These are phyloP conservation scores for Pachyrhizus erosus DNA, from an alignment of 306 rosid genomes.

Conservation along the genomic window DNA sequence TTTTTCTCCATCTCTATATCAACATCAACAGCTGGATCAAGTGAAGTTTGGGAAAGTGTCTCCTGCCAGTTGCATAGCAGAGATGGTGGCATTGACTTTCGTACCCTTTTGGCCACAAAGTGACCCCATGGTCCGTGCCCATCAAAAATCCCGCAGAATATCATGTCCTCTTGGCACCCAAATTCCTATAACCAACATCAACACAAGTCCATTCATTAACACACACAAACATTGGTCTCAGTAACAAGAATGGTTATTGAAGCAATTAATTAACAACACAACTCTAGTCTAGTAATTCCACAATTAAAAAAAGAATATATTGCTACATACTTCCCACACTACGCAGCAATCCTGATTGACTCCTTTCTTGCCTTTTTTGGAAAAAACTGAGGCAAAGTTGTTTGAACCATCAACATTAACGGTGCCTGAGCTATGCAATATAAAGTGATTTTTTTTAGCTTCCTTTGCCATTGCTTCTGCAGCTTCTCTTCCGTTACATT, in stretches of 20 bases:
- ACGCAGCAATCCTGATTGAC: slow-evolving; percentile 85
- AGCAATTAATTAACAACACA: neutral
- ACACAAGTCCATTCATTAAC: neutral
- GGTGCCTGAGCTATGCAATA: slow-evolving; percentile 59
- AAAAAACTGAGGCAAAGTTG: slow-evolving; percentile 75
- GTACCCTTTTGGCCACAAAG: slow-evolving; percentile 72
- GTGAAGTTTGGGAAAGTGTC: slow-evolving; percentile 61
- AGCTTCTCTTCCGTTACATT: slow-evolving; percentile 60
- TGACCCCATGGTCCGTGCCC: slow-evolving; percentile 97
- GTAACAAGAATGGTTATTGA: neutral
- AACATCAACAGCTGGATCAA: slow-evolving; percentile 52
- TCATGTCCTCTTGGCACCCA: slow-evolving; percentile 89
- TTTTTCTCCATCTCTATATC: slow-evolving; percentile 50
- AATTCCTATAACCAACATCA: slow-evolving; percentile 63
- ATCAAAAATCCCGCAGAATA: slow-evolving; percentile 84
- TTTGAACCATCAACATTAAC: slow-evolving; percentile 63
- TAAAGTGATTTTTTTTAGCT: slow-evolving; percentile 69
- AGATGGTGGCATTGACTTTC: slow-evolving; percentile 76
- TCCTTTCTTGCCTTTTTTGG: slow-evolving; percentile 84
- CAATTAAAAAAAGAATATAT: neutral
- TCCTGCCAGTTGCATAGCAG: slow-evolving; percentile 83
- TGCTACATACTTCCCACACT: slow-evolving; percentile 82
- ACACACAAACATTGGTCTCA: neutral
- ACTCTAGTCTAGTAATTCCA: neutral
- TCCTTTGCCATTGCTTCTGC: slow-evolving; percentile 79